These are phyloP conservation scores for Strobilomyces confusus DNA, from an alignment of 768 basidiomycete species.

Conservation along the genomic window DNA sequence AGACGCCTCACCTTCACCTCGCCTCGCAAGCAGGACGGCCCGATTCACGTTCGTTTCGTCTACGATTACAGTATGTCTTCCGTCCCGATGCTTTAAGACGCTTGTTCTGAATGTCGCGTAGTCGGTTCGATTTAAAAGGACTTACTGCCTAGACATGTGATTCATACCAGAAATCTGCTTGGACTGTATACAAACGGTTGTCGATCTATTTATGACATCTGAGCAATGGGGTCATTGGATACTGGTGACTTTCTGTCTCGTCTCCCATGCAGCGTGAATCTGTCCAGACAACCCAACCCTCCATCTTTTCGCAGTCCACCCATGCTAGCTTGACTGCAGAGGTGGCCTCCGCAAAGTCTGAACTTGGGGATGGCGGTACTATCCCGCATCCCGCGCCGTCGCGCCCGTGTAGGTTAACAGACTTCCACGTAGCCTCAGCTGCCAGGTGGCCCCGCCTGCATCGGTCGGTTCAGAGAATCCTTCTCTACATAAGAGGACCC, in stretches of 20 bases:
- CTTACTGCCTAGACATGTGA: not conserved
- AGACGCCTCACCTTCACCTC: constrained; percentile 64
- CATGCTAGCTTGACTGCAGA: constrained; percentile 6
- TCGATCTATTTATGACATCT: constrained; percentile 4
- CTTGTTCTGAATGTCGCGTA: constrained; percentile 15
- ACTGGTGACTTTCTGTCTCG: not conserved
- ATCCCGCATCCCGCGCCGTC: not conserved
- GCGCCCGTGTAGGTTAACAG: not conserved
- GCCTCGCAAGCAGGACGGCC: constrained; percentile 45
- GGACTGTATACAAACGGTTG: not conserved
- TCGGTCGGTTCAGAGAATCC: not conserved
- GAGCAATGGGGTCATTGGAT: not conserved
- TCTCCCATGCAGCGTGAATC: constrained; percentile 14
- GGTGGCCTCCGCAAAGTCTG: constrained; percentile 2
- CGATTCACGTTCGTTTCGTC: constrained; percentile 50
- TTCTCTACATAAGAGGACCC: constrained; percentile 54
- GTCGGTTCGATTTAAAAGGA: constrained; percentile 13
- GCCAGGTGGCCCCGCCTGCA: constrained; percentile 21
- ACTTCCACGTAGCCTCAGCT: constrained; percentile 6
- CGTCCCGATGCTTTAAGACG: not conserved
- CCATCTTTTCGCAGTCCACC: constrained; percentile 12
- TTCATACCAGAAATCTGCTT: not conserved
- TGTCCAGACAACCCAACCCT: not conserved
- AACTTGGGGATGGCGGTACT: not conserved
- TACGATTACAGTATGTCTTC: constrained; percentile 63